Evolutionary conservation across 176 grass and related monocot genomes (phyloP).

Genomic region (Olyra latifolia): DNA sequence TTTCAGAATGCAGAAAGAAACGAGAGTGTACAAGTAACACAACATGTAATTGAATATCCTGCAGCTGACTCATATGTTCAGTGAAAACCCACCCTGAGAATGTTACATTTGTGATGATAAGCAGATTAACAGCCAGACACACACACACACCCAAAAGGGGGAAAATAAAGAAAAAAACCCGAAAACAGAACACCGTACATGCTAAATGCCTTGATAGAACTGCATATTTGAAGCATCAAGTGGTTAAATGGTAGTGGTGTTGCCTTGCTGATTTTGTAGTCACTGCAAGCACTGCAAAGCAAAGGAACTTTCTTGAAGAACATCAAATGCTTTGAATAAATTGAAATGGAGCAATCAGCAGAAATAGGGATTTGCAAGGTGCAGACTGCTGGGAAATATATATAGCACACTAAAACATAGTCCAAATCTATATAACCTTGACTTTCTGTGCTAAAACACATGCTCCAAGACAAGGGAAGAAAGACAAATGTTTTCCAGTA

Average conservation of each 20-base stretch:
- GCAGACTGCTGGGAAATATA: neutral
- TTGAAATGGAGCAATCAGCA: neutral
- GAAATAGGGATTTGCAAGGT: neutral
- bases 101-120: constrained; percentile 21
- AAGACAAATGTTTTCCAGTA: neutral
- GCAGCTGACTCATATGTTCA: constrained; percentile 7
- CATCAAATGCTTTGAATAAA: neutral
- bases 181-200: neutral
- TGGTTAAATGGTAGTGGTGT: neutral
- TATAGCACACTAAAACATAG: neutral
- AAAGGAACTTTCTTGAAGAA: constrained; percentile 21
- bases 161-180: neutral
- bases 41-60: constrained; percentile 6
- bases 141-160: neutral
- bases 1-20: neutral
- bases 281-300: constrained; percentile 33
- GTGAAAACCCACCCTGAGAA: constrained; percentile 14
- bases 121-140: constrained; percentile 4
- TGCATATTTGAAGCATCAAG: constrained; percentile 36
- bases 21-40: neutral
- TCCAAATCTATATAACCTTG: neutral
- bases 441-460: constrained; percentile 1
- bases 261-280: constrained; percentile 12
- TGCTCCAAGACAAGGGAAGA: neutral
- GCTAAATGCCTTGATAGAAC: constrained; percentile 19